Base-by-base conservation (phyloP, 441 rosid species). In the Populus trichocarpa region DNA sequence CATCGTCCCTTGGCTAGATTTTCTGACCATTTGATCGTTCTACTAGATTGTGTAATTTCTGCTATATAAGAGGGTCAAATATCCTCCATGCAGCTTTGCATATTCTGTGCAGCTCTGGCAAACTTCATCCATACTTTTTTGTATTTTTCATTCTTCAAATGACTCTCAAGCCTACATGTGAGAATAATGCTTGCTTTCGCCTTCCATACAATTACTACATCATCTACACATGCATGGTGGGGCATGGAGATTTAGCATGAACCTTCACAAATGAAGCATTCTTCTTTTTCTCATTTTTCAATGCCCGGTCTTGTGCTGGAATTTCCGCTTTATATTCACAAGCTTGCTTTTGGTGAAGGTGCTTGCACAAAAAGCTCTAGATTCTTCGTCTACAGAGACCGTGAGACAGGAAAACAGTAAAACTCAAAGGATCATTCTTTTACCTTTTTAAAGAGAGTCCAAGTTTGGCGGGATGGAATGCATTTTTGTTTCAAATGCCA, bases 341-440 rank as follows among this genome's bases (percentile, higher is more conserved):
- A 6, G 69, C 75, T 67, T 78, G 16, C 20, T 14, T 72, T 71
- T 73, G 46, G 32, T 9, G 28, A 73, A 84, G 86, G 80, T 79
- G 82, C 81, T 71, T 6, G 11, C 50, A 30, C 22, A 65, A 73
- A 38, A 73, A 76, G 75, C 80, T 73, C 70, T 32, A 70, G 23
- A 59, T 72, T 74, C 67, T 77, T 14, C 63, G 67, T 74, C 22
- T 73, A 16, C 14, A 16, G 76, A 69, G 67, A 74, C 73, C 67
- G 77, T 72, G 85, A 61, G 70, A 59, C 46, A 64, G 12, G 35
- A 72, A 70, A 79, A 71, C 74, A 61, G 70, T 77, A 68, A 68
- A 71, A 78, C 64, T 70, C 11, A 65, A 50, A 72, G 74, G 75
- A 73, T 78, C 33, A 53, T 77, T 69, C 83, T 71, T 35, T 74